phyloP scores from a whole-genome alignment of 371 early-diverging fungal genomes.

The Rhizopus sp. region DNA sequence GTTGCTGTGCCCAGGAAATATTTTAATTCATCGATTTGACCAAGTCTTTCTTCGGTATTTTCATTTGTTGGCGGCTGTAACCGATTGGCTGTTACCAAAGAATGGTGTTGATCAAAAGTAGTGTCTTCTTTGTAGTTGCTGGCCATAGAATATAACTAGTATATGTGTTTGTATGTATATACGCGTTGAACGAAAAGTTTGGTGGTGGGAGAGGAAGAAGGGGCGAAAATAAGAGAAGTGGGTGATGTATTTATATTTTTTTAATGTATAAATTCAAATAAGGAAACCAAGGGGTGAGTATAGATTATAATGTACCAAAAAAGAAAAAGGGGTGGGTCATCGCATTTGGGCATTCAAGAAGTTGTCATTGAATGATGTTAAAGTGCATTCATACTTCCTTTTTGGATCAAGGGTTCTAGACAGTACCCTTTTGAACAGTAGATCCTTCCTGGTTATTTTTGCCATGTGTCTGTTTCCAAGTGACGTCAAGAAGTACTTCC shows the following conservation, averaged over 20 bases:
- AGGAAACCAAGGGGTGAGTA: slow-evolving; percentile 6
- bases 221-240: not conserved
- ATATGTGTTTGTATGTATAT: not conserved
- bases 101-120: not conserved
- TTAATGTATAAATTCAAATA: not conserved
- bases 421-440: not conserved
- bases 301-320: not conserved
- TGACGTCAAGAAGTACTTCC: not conserved
- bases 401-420: not conserved
- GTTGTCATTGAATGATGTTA: slow-evolving; percentile 20
- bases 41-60: slow-evolving; percentile 33
- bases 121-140: slow-evolving; percentile 1
- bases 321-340: slow-evolving; percentile 2
- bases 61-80: slow-evolving; percentile 29
- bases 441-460: slow-evolving; percentile 8
- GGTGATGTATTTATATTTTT: slow-evolving; percentile 9
- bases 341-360: not conserved
- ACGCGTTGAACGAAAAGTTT: not conserved
- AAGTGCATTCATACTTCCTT: slow-evolving; percentile 4
- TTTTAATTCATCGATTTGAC: slow-evolving; percentile 54
- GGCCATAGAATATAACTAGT: not conserved
- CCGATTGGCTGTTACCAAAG: slow-evolving; percentile 4
- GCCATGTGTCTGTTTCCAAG: not conserved
- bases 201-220: not conserved
- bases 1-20: slow-evolving; percentile 64